Percentiles rank a stretch among this genome's conserved stretches.
These are phyloP conservation scores for Ophiostoma populinum DNA, from an alignment of 2,329 filamentous ascomycete species.

Conservation along the genomic window DNA sequence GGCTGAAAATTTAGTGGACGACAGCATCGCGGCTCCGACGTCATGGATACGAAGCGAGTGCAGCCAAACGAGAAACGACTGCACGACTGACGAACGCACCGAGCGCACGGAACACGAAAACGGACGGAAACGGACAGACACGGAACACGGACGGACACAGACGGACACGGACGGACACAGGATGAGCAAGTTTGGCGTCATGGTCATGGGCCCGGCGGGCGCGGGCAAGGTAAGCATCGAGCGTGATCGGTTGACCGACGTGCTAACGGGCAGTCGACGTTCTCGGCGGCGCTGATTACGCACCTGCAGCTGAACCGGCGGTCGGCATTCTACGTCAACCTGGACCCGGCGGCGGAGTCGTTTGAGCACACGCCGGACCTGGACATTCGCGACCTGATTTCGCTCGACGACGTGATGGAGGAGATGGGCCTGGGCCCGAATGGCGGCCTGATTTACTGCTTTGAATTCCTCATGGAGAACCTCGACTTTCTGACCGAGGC, in stretches of 20 bases:
- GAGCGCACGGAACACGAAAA: no score
- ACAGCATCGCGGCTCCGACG: no score
- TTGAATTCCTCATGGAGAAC: constrained; percentile 89
- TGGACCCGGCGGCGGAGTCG: constrained; percentile 85
- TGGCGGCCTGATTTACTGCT: constrained; percentile 87
- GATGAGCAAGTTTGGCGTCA: constrained; percentile 88
- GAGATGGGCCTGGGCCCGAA: constrained; percentile 83
- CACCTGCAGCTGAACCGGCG: constrained; percentile 79
- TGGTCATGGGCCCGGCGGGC: constrained; percentile 92
- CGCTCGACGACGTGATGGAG: constrained; percentile 90
- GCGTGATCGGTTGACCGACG: background rate
- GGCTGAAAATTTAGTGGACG: no score
- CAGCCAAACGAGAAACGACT: background rate
- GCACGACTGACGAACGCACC: no score
- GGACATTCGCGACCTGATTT: constrained; percentile 90
- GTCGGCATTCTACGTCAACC: constrained; percentile 96
- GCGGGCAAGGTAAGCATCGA: constrained; percentile 58
- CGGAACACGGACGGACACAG: no score
- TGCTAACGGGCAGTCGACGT: constrained; percentile 50
- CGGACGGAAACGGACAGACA: no score
- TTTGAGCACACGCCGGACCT: constrained; percentile 86
- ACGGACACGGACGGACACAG: no score
- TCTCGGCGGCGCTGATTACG: constrained; percentile 84
- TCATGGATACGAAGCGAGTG: background rate
- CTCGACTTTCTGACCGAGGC: constrained; percentile 79